Conservation (phyloP, 2,329 filamentous ascomycete genomes). For the Sporothrix phasma region DNA sequence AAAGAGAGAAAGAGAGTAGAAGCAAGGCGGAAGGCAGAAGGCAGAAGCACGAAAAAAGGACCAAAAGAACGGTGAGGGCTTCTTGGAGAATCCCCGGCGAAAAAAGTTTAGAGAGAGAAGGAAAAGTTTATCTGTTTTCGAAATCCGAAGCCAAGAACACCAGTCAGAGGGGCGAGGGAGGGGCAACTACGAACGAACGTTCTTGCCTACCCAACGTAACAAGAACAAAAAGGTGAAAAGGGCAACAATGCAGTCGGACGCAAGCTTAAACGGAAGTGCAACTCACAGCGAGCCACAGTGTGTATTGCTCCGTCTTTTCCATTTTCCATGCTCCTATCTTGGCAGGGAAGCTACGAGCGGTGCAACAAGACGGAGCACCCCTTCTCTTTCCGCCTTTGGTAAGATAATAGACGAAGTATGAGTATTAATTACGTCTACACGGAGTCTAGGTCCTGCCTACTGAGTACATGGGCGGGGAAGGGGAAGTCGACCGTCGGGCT, state of each 20-base stretch:
- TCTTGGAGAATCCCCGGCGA: not conserved
- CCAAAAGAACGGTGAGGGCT: not conserved
- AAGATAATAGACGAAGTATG: too few species aligned
- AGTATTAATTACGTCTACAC: too few species aligned
- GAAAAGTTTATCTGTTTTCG: constrained; percentile 2
- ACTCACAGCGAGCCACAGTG: not conserved
- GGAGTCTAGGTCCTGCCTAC: too few species aligned
- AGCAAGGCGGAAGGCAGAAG: not conserved
- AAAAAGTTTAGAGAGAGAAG: not conserved
- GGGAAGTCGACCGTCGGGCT: too few species aligned
- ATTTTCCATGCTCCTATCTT: not conserved
- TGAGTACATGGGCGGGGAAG: too few species aligned
- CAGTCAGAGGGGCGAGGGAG: not conserved
- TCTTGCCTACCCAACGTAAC: too few species aligned
- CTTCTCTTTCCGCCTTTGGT: not conserved
- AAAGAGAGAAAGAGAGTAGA: not conserved
- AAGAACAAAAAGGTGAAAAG: not conserved
- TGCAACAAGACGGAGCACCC: not conserved
- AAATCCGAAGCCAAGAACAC: not conserved
- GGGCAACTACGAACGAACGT: not conserved
- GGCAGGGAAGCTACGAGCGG: not conserved
- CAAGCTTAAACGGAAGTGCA: not conserved
- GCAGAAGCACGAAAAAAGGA: not conserved
- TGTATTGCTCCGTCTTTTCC: not conserved
- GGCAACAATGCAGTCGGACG: not conserved